phyloP scores from a whole-genome alignment of 306 rosid genomes.

The Pterocarpus santalinus region DNA sequence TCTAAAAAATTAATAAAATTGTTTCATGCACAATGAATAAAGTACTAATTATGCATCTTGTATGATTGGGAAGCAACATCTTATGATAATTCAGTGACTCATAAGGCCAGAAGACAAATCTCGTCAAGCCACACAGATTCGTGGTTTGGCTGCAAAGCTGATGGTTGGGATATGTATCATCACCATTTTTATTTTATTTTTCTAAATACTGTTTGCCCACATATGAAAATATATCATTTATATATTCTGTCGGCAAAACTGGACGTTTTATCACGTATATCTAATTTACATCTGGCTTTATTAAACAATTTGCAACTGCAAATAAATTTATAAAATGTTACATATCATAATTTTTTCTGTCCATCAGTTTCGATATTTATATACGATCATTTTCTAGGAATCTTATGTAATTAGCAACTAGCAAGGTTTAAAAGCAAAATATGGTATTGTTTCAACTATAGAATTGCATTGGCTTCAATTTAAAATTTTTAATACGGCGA shows the following conservation, averaged over 20 bases:
- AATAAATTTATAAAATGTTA: no score
- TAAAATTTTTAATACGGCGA: no score
- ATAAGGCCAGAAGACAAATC: constrained; percentile 30
- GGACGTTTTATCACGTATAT: constrained; percentile 4
- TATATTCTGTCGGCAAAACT: neutral
- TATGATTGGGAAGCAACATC: neutral
- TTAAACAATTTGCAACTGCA: neutral
- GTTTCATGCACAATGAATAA: constrained; percentile 3
- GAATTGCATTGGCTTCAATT: neutral
- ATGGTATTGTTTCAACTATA: neutral
- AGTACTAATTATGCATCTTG: constrained; percentile 24
- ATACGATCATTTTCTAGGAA: neutral
- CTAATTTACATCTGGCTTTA: neutral
- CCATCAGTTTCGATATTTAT: neutral
- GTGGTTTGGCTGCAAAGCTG: constrained; percentile 27
- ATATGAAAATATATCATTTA: neutral
- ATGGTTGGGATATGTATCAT: constrained; percentile 21
- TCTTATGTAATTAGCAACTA: neutral
- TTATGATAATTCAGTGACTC: neutral
- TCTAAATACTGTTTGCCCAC: neutral
- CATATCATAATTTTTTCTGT: neutral
- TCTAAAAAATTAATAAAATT: neutral
- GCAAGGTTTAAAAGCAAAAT: neutral
- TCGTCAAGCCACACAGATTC: constrained; percentile 19
- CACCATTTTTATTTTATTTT: neutral